phyloP scores from a whole-genome alignment of 179 eudicot species.

The Drosera spatulata region DNA sequence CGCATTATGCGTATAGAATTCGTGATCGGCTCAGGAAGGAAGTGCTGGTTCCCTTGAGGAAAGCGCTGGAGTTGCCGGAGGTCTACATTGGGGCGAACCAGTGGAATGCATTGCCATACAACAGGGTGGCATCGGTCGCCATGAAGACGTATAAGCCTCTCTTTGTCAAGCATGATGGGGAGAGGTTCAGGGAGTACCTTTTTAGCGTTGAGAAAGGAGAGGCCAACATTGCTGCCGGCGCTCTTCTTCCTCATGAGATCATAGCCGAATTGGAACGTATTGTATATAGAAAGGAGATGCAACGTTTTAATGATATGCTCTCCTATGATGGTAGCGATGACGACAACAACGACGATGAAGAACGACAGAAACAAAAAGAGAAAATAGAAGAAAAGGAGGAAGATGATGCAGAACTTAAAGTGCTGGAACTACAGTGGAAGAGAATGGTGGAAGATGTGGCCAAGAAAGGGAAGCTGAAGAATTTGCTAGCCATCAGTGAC shows the following conservation, averaged over 20 bases:
- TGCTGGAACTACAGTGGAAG: conserved; percentile 53
- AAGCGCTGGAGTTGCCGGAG: conserved; percentile 43
- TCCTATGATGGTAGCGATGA: too few species aligned
- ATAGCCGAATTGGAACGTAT: conserved; percentile 3
- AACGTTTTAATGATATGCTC: too few species aligned
- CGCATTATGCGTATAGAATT: conserved; percentile 32
- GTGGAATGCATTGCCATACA: conserved; percentile 36
- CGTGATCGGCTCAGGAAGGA: conserved; percentile 42
- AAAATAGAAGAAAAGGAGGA: too few species aligned
- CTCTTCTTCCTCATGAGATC: conserved; percentile 50
- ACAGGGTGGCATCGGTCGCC: conserved; percentile 47
- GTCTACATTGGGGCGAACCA: conserved; percentile 26
- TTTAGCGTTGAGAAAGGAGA: conserved; percentile 27
- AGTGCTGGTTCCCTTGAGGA: conserved; percentile 31
- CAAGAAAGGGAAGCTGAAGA: conserved; percentile 25
- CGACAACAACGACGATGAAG: too few species aligned
- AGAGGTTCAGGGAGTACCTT: conserved; percentile 26
- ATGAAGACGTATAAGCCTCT: conserved; percentile 38
- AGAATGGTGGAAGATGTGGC: conserved; percentile 46
- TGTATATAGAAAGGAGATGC: too few species aligned
- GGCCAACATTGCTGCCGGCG: conserved; percentile 51
- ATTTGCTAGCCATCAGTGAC: conserved; percentile 43
- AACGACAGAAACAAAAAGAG: too few species aligned
- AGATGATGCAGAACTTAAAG: conserved; percentile 15
- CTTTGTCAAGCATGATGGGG: conserved; percentile 25